Evolutionary conservation across 768 basidiomycete genomes (phyloP).

Genomic region (Dioszegia crocea): DNA sequence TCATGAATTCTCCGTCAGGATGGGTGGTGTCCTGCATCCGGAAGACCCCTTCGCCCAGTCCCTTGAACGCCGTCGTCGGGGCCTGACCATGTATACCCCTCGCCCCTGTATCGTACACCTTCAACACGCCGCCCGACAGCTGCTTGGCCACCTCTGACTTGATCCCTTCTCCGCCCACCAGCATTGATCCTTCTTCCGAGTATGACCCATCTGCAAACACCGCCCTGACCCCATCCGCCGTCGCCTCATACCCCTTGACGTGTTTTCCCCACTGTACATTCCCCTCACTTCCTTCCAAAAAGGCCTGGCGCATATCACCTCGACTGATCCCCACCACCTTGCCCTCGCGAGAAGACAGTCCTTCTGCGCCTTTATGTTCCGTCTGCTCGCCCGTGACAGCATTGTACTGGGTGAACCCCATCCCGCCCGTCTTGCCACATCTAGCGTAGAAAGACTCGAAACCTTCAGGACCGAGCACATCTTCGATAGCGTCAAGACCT

Average conservation of each 20-base stretch:
- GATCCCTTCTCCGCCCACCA: constrained; percentile 26
- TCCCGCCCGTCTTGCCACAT: constrained; percentile 23
- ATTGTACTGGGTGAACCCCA: constrained; percentile 11
- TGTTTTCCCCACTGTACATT: constrained; percentile 10
- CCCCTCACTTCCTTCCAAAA: constrained; percentile 16
- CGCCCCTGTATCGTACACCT: constrained; percentile 23
- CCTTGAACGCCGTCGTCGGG: constrained; percentile 18
- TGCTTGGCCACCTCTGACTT: constrained; percentile 21
- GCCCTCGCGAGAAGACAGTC: constrained; percentile 7
- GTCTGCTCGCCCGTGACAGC: constrained; percentile 15
- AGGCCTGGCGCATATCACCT: constrained; percentile 16
- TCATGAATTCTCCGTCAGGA: neutral
- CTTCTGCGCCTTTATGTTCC: constrained; percentile 3
- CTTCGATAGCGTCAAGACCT: constrained; percentile 23
- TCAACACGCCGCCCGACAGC: constrained; percentile 14
- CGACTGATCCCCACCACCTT: constrained; percentile 19
- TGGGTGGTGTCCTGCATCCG: neutral
- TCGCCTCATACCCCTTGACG: constrained; percentile 15
- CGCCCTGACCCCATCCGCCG: constrained; percentile 10
- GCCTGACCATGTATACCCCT: constrained; percentile 27
- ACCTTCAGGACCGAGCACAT: constrained; percentile 15
- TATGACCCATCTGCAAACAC: constrained; percentile 18
- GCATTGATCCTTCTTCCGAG: constrained; percentile 18
- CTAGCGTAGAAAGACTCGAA: constrained; percentile 14
- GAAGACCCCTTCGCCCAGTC: constrained; percentile 24